Percentiles rank a stretch among this genome's conserved stretches.
Evolutionary conservation across 441 rosid species (phyloP).

Genomic region (Arabidopsis lyrata): DNA sequence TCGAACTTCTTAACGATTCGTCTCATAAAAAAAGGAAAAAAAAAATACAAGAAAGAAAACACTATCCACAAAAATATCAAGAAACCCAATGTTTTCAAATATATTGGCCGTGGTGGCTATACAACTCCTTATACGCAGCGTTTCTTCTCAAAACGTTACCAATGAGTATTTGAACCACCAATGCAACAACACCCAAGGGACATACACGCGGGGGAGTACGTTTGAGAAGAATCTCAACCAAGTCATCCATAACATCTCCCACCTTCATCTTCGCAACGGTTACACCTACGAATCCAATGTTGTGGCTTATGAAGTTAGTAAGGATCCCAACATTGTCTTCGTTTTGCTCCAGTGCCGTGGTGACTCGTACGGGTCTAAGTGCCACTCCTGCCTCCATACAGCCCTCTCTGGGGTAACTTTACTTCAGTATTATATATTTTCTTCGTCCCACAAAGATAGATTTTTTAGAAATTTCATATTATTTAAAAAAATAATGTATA

Average conservation of each 20-base stretch:
- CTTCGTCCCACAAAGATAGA: too few species aligned
- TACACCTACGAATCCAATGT: slow-evolving; percentile 24
- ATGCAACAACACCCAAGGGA: slow-evolving; percentile 4
- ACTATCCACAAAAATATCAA: background rate
- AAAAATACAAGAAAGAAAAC: background rate
- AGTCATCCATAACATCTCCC: background rate
- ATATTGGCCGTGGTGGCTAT: background rate
- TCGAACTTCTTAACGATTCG: background rate
- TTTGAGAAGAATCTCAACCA: background rate
- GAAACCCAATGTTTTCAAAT: background rate
- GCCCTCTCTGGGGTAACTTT: slow-evolving; percentile 6
- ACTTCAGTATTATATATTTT: background rate
- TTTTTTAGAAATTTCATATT: too few species aligned
- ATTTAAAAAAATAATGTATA: too few species aligned
- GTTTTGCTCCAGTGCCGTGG: slow-evolving; percentile 8
- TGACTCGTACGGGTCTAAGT: slow-evolving; percentile 3
- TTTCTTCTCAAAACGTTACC: background rate
- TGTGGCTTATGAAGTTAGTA: background rate
- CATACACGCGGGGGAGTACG: background rate
- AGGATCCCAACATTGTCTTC: slow-evolving; percentile 7
- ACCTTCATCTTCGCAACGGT: background rate
- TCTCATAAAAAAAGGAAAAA: background rate
- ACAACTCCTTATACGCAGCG: background rate
- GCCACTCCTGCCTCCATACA: background rate
- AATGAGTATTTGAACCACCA: background rate